Percentiles rank a stretch among this genome's conserved stretches.
Evolutionary conservation across 257 asterid species (phyloP).

Genomic region (Apocynum venetum): DNA sequence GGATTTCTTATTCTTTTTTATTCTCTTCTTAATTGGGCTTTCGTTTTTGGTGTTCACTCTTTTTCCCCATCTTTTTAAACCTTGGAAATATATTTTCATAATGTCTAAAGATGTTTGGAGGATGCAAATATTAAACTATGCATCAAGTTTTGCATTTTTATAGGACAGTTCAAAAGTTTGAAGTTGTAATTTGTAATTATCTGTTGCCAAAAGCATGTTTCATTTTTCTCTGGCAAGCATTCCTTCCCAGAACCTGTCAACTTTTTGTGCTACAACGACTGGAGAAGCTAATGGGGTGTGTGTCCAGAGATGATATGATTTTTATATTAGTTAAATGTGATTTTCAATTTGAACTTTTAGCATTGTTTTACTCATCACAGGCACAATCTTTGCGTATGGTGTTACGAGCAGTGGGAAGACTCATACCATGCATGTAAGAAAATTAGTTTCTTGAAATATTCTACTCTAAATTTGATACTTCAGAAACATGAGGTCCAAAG

Average conservation of each 20-base stretch:
- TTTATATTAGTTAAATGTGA: neutral
- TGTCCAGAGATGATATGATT: neutral
- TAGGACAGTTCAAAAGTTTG: neutral
- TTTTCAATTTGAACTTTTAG: conserved; percentile 5
- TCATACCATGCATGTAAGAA: conserved; percentile 98
- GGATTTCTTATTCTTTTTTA: neutral
- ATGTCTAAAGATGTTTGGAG: neutral
- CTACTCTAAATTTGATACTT: neutral
- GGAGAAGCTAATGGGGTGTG: neutral
- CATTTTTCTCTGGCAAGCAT: neutral
- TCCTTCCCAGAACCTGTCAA: neutral
- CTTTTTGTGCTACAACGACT: neutral
- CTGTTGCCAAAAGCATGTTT: neutral
- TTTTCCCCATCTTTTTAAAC: too few species aligned
- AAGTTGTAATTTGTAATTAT: neutral
- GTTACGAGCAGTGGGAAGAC: conserved; percentile 99
- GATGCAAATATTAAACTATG: neutral
- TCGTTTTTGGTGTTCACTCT: neutral
- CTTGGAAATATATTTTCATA: neutral
- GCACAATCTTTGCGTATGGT: conserved; percentile 96
- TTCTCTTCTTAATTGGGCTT: neutral
- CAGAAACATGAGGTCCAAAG: neutral
- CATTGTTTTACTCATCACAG: conserved; percentile 33
- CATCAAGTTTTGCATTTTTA: neutral
- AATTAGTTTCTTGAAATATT: conserved; percentile 16